Evolutionary conservation across 2,329 filamentous ascomycete genomes (phyloP).

Genomic region (Pseudogymnoascus verrucosus): DNA sequence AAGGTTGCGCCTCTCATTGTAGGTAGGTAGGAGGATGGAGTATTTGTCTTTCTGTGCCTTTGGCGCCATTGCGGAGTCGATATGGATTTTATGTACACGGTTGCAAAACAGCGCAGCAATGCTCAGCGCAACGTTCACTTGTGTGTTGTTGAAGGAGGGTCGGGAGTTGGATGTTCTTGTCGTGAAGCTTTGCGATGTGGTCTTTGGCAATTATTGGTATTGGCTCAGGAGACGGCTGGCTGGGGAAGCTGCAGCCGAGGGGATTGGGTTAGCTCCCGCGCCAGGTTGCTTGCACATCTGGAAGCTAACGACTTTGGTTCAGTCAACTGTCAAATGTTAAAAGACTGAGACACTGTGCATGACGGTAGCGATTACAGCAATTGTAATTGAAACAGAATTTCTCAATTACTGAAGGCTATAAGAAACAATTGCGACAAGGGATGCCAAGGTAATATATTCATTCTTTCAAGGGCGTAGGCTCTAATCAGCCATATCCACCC

Average conservation of each 20-base stretch:
- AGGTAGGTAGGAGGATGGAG: slow-evolving; percentile 94
- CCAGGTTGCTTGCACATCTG: slow-evolving; percentile 1
- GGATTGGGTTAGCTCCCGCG: slow-evolving; percentile 5
- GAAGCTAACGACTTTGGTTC: slow-evolving; percentile 4
- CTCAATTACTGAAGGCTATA: too few relatives aligned
- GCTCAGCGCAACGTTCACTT: background rate
- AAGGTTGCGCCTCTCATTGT: slow-evolving; percentile 96
- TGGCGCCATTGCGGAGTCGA: slow-evolving; percentile 1
- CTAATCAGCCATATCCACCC: background rate
- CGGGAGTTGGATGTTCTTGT: background rate
- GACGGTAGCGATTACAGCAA: too few relatives aligned
- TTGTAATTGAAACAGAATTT: too few relatives aligned
- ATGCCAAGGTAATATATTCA: background rate
- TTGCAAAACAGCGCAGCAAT: background rate
- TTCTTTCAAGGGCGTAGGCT: background rate
- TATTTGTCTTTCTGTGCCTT: slow-evolving; percentile 61
- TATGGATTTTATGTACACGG: background rate
- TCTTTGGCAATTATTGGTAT: slow-evolving; percentile 6
- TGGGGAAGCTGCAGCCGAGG: slow-evolving; percentile 7
- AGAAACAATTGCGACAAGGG: background rate
- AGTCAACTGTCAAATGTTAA: background rate
- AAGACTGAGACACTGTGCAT: too few relatives aligned
- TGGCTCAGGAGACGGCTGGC: slow-evolving; percentile 3
- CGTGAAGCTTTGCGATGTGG: slow-evolving; percentile 8
- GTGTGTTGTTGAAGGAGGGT: background rate